phyloP scores from a whole-genome alignment of 768 basidiomycete species.

The Gelatoporia subvermispora region DNA sequence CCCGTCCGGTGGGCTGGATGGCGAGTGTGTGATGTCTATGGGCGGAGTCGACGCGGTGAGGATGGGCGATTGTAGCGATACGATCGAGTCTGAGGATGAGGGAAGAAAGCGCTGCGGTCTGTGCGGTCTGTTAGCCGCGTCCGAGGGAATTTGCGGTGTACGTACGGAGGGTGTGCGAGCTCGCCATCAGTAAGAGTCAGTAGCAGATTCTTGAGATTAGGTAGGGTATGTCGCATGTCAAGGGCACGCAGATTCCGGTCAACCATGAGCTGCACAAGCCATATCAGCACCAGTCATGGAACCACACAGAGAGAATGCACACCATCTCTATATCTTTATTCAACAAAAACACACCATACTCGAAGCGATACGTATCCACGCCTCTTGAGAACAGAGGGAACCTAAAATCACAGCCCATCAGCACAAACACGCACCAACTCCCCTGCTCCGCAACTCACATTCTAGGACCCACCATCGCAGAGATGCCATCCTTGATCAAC shows the following conservation, averaged over 20 bases:
- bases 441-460: slow-evolving; percentile 51
- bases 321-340: slow-evolving; percentile 99
- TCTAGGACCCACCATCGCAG: slow-evolving; percentile 91
- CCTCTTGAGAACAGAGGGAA: slow-evolving; percentile 94
- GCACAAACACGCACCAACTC: neutral
- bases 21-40: slow-evolving; percentile 4
- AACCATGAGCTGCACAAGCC: slow-evolving; percentile 68
- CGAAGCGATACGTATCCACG: slow-evolving; percentile 94
- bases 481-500: slow-evolving; percentile 87
- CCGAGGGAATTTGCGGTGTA: neutral
- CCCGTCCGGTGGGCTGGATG: neutral
- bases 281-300: neutral
- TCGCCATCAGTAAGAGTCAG: slow-evolving; percentile 79
- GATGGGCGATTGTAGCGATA: slow-evolving; percentile 15
- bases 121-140: neutral
- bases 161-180: slow-evolving; percentile 43
- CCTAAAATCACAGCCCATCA: slow-evolving; percentile 36
- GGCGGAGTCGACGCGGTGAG: slow-evolving; percentile 8
- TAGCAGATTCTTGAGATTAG: slow-evolving; percentile 91
- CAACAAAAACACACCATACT: slow-evolving; percentile 93
- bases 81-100: slow-evolving; percentile 16
- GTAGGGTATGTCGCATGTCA: slow-evolving; percentile 93
- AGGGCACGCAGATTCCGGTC: slow-evolving; percentile 84
- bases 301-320: slow-evolving; percentile 15
- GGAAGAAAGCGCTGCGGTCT: neutral